Base-by-base conservation (phyloP, 225 moss, liverwort and hornwort species). In the Ulota crispa region DNA sequence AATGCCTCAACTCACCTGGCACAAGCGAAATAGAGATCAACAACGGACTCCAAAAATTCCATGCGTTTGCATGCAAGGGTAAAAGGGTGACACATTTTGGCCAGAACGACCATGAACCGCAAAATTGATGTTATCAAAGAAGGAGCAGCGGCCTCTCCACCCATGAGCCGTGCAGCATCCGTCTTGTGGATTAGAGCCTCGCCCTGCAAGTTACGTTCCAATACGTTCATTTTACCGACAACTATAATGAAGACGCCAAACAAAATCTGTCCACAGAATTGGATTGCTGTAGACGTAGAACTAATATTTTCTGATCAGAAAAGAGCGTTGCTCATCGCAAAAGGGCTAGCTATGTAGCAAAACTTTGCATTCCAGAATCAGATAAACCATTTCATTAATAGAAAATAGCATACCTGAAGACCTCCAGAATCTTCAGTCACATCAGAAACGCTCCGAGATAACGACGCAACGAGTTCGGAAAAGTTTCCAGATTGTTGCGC, bases 31-130 rank as follows among this genome's bases (percentile, higher is more conserved):
- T 99, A 99, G 31, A 99, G 93, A 85, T 96, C 99, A 53, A 96
- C 99, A 85, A 91, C 92, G 68, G 88, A 89, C 75, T 99, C 99
- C 56, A 99, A 83, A 68, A 96, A 86, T 72, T 96, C 93, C 82
- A 89, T 83, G 61, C 99, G 94, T 71, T 92, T 91, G 86, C 95
- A 99, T 72, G 96, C 99, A 74, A 92, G 77, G 37, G 94, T 94
- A 43, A 96, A 99, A 30, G 99, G 93, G 70, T 89, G 93, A 91
- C 92, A 94, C 94, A 99, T 99, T 89, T 99, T 99, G 66, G 99
- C 95, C 75, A 94, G 86, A 87, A 93, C 93, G 64, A 96, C 99
- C 99, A 99, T 99, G 78, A 99, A 99, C 39, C 94, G 93, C 86
- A 99, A 65, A 70, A 99, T 92, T 52, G 94, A 94, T 77, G 94